Evolutionary conservation across 169 alveolate species (phyloP), one percentile per base, ranked within the genome.

Genomic region (Eimeria tenella): DNA sequence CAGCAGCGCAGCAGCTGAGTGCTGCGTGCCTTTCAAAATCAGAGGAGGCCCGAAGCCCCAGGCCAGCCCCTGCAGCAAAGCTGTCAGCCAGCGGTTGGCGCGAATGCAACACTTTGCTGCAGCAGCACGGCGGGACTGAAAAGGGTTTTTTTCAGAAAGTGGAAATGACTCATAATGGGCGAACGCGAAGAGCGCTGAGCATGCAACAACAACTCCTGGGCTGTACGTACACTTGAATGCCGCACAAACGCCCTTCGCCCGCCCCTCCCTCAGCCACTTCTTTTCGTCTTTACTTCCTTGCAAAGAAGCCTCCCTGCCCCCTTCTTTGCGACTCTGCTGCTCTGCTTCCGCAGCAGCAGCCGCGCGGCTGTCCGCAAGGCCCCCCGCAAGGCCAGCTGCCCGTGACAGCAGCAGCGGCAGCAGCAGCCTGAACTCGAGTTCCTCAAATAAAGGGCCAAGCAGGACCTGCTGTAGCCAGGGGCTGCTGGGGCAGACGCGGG

Each of bases 71-170:
- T 75, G 86, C 56, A 75, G 86, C 10, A 62, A 31, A 7, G 86
- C 86, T 50, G 86, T 75, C 9, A 75, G 63, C 63, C 86, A 75
- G 63, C 86, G 86, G 63, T 75, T 75, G n/a, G 86, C 86, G 9
- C 65, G 31, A 17, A 75, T 75, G 86, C 86, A 75, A 4, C 63
- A 58, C 0, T 11, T 25, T 9, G 86, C 86, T 10, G 63, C 63
- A 10, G 86, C 63, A 75, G 86, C 49, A 5, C 15, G 21, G 73
- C 15, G 7, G 21, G 15, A 63, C 21, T 63, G 7, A 15, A 8
- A 63, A 19, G 68, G 15, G 5, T 0, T 8, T 63, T n/a, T 6
- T 9, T 11, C 21, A 49, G 86, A 75, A 31, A 52, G 42, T 13
- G 86, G 23, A 75, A 75, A 10, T 11, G 86, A 23, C 52, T 31